Evolutionary conservation across 192 early-diverging fungal species (phyloP).

Genomic region (Linnemannia zychae): DNA sequence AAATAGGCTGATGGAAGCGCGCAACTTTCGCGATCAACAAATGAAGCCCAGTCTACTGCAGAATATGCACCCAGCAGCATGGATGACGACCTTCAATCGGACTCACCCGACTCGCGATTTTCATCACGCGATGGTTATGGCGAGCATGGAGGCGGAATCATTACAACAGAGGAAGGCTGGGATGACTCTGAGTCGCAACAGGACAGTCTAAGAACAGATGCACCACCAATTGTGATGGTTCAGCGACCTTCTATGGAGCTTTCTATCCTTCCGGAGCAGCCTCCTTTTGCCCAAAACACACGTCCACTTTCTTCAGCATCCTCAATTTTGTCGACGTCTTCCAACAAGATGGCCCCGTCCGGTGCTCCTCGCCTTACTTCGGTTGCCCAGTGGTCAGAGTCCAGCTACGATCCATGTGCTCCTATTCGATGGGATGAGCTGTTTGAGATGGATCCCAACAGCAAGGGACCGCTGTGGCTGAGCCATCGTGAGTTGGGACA

Average conservation of each 20-base stretch:
- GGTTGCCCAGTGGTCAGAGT: constrained; percentile 45
- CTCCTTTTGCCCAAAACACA: constrained; percentile 20
- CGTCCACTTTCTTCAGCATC: constrained; percentile 23
- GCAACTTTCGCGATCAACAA: background rate
- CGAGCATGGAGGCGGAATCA: constrained; percentile 14
- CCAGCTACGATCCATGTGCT: constrained; percentile 50
- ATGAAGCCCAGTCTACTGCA: background rate
- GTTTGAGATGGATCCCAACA: constrained; percentile 56
- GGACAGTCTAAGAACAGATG: background rate
- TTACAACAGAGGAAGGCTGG: constrained; percentile 31
- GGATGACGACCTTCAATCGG: constrained; percentile 14
- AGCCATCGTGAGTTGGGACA: constrained; percentile 42
- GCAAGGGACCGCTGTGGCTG: constrained; percentile 54
- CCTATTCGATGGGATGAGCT: constrained; percentile 54
- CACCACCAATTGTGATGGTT: constrained; percentile 21
- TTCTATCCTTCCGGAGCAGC: constrained; percentile 35
- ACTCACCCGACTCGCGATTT: constrained; percentile 20
- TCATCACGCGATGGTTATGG: background rate
- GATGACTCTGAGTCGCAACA: constrained; percentile 4
- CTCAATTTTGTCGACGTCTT: constrained; percentile 17
- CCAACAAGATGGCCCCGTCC: constrained; percentile 1
- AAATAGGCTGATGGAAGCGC: background rate
- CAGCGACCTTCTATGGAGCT: constrained; percentile 41
- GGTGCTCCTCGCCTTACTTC: constrained; percentile 12
- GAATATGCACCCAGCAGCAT: background rate